phyloP scores from a whole-genome alignment of 2,329 filamentous ascomycete genomes.

The Dactylellina haptotyla region DNA sequence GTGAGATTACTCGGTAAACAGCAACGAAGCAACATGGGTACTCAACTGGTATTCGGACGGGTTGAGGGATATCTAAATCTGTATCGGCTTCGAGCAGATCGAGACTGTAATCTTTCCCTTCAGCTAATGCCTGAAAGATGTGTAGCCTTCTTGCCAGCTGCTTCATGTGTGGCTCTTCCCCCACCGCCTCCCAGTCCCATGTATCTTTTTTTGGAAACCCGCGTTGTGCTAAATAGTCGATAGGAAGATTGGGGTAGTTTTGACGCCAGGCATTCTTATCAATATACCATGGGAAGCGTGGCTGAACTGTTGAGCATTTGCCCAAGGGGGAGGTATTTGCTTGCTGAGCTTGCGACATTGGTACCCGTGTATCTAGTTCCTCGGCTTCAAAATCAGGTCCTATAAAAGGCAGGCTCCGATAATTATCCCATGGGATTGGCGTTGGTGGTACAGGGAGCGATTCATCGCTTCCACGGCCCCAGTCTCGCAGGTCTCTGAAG shows the following conservation, averaged over 20 bases:
- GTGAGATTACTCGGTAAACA: too few relatives aligned
- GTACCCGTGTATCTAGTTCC: conserved; percentile 6
- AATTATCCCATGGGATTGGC: conserved; percentile 32
- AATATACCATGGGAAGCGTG: neutral
- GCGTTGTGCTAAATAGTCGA: neutral
- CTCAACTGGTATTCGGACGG: conserved; percentile 1
- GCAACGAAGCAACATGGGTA: neutral
- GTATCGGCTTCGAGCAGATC: neutral
- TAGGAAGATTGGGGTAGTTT: neutral
- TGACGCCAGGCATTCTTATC: neutral
- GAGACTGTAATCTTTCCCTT: neutral
- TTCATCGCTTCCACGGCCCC: too few relatives aligned
- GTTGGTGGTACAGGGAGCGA: conserved; percentile 3
- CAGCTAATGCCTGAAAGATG: neutral
- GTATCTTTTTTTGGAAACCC: neutral
- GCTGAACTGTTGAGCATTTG: neutral
- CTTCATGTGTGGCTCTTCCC: neutral
- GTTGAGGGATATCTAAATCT: neutral
- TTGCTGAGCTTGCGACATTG: conserved; percentile 2
- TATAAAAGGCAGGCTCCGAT: neutral
- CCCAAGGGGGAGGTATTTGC: neutral
- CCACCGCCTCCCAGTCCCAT: neutral
- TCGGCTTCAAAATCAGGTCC: neutral
- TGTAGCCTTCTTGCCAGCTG: neutral
- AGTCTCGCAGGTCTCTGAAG: conserved; percentile 37